Base-by-base conservation (phyloP, 768 basidiomycete species). In the Bullera alba region DNA sequence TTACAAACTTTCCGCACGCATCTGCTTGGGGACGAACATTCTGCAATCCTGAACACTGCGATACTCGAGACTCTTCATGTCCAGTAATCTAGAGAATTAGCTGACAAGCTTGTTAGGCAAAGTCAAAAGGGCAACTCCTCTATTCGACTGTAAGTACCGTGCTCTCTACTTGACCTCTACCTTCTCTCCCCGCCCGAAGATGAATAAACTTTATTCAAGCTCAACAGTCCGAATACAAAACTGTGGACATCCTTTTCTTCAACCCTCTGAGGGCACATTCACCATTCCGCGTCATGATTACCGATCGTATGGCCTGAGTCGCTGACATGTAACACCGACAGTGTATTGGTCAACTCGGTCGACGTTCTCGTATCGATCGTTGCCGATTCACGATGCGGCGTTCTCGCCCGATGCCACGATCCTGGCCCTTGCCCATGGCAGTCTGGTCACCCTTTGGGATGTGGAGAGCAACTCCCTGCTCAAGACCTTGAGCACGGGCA, bases 351-450 rank as follows among this genome's bases (percentile, higher is more conserved):
- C 82, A n/a, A 77, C 80, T 38, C 82, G 85, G 43, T 84, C 88
- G 2, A 80, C 82, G 1, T 78, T 87, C 58, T 75, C 71, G 35
- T 86, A 85, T 65, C 85, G 83, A 37, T 75, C 77, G n/a, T 79
- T 76, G 44, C 86, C 90, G 27, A 77, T 76, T 46, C 77, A 82
- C 56, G 47, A 56, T 5, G 75, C 79, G 0, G 78, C 82, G 1
- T 95, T 90, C 83, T 87, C 92, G 5, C 78, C 77, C 3, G 95
- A 99, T 69, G 84, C 81, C 7, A 91, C 91, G 4, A 76, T 99
- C 27, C 75, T 97, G 39, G 85, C 84, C 12, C 78, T 92, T 19
- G 77, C 83, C 12, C 78, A 85, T 46, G 82, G 81, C 0, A 66
- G 78, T 15, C 80, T 80, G 52, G 77, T 92, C 46, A 80, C 81